Conservation (phyloP, 768 basidiomycete genomes). For the Coprinellus micaceus region DNA sequence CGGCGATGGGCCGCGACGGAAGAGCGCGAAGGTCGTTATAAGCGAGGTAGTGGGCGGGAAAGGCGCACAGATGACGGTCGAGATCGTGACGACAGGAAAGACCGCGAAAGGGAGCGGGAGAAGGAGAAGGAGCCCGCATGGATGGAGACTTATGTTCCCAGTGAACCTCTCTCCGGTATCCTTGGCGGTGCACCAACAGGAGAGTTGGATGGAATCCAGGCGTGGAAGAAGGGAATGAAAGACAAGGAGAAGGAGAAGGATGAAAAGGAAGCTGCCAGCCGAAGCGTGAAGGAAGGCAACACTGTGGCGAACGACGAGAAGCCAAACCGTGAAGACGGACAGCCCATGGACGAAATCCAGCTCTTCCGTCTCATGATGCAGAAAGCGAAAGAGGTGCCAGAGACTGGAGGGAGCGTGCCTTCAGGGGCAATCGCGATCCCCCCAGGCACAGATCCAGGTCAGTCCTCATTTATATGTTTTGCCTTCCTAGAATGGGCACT, state of each 20-base stretch:
- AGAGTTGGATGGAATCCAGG: constrained; percentile 80
- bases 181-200: constrained; percentile 62
- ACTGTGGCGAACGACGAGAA: background rate
- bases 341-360: constrained; percentile 71
- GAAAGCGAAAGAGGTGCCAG: constrained; percentile 57
- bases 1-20: constrained; percentile 62
- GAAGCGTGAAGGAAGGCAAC: constrained; percentile 2
- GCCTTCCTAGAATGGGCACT: too few relatives aligned
- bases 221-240: constrained; percentile 82
- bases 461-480: too few relatives aligned
- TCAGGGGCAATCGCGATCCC: background rate
- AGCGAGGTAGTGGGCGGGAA: constrained; percentile 58
- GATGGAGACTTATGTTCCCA: constrained; percentile 87
- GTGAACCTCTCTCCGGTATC: constrained; percentile 52
- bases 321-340: background rate
- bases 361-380: constrained; percentile 83
- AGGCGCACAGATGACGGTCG: constrained; percentile 48
- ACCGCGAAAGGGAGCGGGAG: constrained; percentile 43
- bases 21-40: constrained; percentile 63
- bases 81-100: constrained; percentile 41
- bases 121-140: constrained; percentile 87
- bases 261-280: constrained; percentile 32
- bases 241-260: constrained; percentile 70
- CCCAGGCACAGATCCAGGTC: too few relatives aligned
- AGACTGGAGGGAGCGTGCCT: constrained; percentile 20